Conservation (phyloP, 306 rosid species). For the Lathyrus tuberosus region DNA sequence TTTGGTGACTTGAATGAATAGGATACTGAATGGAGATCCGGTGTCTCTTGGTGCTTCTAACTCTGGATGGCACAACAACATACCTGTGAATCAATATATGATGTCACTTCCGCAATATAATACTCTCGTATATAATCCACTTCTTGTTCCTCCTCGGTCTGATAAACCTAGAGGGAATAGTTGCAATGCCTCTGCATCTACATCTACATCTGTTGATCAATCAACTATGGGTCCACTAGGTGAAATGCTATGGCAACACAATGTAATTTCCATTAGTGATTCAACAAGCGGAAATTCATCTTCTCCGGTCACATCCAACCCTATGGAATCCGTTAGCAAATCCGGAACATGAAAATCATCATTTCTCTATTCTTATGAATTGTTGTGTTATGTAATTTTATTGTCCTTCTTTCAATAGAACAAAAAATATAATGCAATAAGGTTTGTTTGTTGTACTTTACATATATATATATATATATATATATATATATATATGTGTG, state of each 20-base stretch:
- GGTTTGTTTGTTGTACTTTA: too few relatives aligned
- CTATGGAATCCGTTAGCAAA: constrained; percentile 37
- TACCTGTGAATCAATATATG: constrained; percentile 50
- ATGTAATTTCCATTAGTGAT: constrained; percentile 34
- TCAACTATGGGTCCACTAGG: constrained; percentile 79
- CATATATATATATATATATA: too few relatives aligned
- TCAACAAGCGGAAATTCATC: constrained; percentile 37
- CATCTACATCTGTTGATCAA: constrained; percentile 65
- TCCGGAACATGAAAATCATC: constrained; percentile 44
- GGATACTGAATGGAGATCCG: constrained; percentile 59
- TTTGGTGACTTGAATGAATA: constrained; percentile 42
- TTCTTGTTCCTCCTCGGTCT: constrained; percentile 40
- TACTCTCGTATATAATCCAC: constrained; percentile 45
- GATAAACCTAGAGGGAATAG: constrained; percentile 59
- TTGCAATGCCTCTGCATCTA: constrained; percentile 46
- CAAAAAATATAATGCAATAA: too few relatives aligned
- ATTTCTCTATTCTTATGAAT: neutral
- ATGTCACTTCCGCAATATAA: constrained; percentile 49
- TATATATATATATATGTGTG: too few relatives aligned
- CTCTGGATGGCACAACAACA: constrained; percentile 63
- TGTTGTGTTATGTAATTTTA: too few relatives aligned
- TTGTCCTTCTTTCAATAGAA: too few relatives aligned
- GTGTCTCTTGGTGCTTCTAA: constrained; percentile 50
- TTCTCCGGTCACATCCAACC: neutral
- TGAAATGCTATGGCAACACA: constrained; percentile 67